Base-by-base conservation (phyloP, 2,329 filamentous ascomycete species). In the Stagonosporopsis vannaccii region DNA sequence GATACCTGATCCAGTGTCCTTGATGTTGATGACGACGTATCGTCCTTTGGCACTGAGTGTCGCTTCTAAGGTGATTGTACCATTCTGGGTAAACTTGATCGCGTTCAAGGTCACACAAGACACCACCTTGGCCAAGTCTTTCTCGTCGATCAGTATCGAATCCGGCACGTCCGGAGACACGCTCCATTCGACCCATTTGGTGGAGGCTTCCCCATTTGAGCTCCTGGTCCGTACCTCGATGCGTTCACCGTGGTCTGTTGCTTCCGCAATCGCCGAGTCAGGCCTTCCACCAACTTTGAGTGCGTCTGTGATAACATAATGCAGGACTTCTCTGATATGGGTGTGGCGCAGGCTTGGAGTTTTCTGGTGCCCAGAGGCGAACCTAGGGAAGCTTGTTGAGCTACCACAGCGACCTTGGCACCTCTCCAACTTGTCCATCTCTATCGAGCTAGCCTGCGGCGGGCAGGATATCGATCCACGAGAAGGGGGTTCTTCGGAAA, bases 1-100 rank as follows among this genome's bases (percentile, higher is more conserved):
- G 41, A 91, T 91, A 4, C 88, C 88, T 44, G 85, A 84, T 7
- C 88, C 88, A 17, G 87, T 89, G 72, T 91, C 88, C 15, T 80
- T 78, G 51, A 90, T 81, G 59, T 80, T 84, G 67, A 90, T 84
- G 40, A 86, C 78, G 37, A 90, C 79, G 66, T 85, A 84, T 30
- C 82, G 80, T 4, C 74, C 69, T 49, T 78, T 82, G 30, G 75
- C 72, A 49, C 82, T 84, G 37, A 87, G 77, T 6, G 78, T 81
- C 4, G 83, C 85, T 42, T 74, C 74, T 12, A 90, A 75, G 2
- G 76, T 82, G 51, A 91, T 88, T 12, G 75, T 79, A 6, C 88
- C 88, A 51, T 81, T 80, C 53, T 89, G 85, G 0, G 88, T 90
- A 66, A 90, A 90, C 69, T 90, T 90, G 65, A 90, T 81, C 3